Evolutionary conservation across 768 basidiomycete species (phyloP), one percentile per base, ranked within the genome.

Genomic region (Suillus fuscotomentosus): DNA sequence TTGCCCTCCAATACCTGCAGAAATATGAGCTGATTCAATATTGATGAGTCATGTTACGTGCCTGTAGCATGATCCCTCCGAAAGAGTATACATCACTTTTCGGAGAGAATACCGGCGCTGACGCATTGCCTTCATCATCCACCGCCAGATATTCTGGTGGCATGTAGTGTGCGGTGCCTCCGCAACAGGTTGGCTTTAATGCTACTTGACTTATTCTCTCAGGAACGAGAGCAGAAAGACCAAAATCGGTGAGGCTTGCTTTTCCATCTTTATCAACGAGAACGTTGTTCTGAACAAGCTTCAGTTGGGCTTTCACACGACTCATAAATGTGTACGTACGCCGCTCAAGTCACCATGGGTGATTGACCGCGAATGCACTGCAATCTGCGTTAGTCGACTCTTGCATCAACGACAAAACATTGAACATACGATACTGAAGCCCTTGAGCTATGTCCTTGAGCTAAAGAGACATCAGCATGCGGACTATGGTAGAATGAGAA

Each of bases 341-440:
- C 83, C 71, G n/a, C 67, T 68, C 11, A 72, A 62, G 39, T 75
- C 74, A 2, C 72, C 74, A 5, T 75, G 74, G 2, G 73, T 65
- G 20, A 73, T 63, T 17, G 20, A 31, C 3, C 56, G 45, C 0
- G 64, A 71, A 65, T 75, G 72, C 42, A 73, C 72, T 72, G 22
- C 9, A 48, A 6, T 43, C 15, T n/a, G 22, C 11, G 31, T 34
- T 20, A 59, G 36, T 8, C n/a, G 5, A 20, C 17, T 10, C 10
- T n/a, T 10, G 3, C 24, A n/a, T 15, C 14, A 41, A 36, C 10
- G 8, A 39, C 31, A 47, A 70, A 24, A 31, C n/a, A 71, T 68
- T 8, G n/a, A 55, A 5, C 54, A 36, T 55, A 55, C 54, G 34
- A 55, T 55, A 55, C 3, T 55, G 54, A 38, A 55, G 54, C 3